Base-by-base conservation (phyloP, 768 basidiomycete genomes). In the Tylopilus sp. region DNA sequence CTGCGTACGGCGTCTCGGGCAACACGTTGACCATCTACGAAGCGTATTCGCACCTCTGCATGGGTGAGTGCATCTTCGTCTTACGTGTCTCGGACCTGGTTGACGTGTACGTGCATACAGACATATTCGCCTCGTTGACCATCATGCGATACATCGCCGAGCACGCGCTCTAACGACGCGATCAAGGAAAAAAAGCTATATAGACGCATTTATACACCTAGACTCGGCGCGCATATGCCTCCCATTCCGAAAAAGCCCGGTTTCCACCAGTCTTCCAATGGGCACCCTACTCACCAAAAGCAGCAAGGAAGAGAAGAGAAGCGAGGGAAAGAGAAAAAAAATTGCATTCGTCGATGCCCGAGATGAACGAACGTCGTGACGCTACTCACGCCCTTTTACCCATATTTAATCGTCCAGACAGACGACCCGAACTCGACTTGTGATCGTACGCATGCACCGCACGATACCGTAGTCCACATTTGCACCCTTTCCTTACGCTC, bases 121-220 rank as follows among this genome's bases (percentile, higher is more conserved):
- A 85, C 61, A 71, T 85, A 43, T 68, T 85, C 7, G 77, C 82
- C 10, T 79, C 81, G 22, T 68, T 84, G 60, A 78, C 75, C 28
- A 83, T 85, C 63, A 84, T 85, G 83, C 80, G 83, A 4, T 77
- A 84, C 61, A 82, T 84, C 44, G 77, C 76, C 14, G 75, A 79
- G 59, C 71, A 78, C 54, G 76, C 77, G 51, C 70, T 81, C 50
- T 77, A 54, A 53, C 24, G 11, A 29, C 43, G 34, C 37, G 21
- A 30, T 33, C 37, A 16, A 43, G 47, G 26, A 38, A 31, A 43
- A 48, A 28, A 24, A 33, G 29, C 22, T 43, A 37, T 1, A 6
- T 14, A 37, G 49, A 48, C 33, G 17, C 37, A 24, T 10, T 17
- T 21, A 16, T 12, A 13, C 21, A 26, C 33, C 5, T 42, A 10